A percentile compares a stretch with the other conserved stretches of the same genome.
phyloP scores from a whole-genome alignment of 495 filamentous ascomycete genomes.

The Penicillium herquei region DNA sequence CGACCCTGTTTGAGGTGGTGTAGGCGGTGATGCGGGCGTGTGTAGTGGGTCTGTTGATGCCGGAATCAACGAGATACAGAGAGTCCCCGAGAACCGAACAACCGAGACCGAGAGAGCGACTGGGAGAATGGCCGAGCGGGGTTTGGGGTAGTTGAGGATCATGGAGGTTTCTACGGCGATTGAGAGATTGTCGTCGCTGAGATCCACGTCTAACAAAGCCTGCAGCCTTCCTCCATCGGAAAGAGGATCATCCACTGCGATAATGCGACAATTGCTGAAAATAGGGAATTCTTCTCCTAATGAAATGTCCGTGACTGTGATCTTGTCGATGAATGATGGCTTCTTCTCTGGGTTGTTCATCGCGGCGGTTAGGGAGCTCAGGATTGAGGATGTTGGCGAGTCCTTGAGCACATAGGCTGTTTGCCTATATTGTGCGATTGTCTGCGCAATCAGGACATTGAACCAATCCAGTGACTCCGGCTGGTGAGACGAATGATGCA shows the following conservation, averaged over 20 bases:
- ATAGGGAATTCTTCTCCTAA: slow-evolving; percentile 97
- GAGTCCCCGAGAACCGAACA: slow-evolving; percentile 88
- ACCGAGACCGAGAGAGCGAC: slow-evolving; percentile 89
- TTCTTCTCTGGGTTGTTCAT: slow-evolving; percentile 78
- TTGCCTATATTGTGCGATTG: slow-evolving; percentile 89
- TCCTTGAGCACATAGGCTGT: slow-evolving; percentile 84
- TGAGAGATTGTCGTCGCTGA: slow-evolving; percentile 88
- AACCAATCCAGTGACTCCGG: slow-evolving; percentile 99
- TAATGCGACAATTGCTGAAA: slow-evolving; percentile 96
- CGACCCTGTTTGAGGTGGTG: slow-evolving; percentile 22
- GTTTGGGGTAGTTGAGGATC: slow-evolving; percentile 89
- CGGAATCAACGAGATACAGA: slow-evolving; percentile 90
- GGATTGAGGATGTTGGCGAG: slow-evolving; percentile 64
- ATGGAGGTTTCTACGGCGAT: slow-evolving; percentile 92
- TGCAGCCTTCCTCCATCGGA: slow-evolving; percentile 69
- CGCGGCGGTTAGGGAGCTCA: slow-evolving; percentile 85
- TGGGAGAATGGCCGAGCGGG: slow-evolving; percentile 83
- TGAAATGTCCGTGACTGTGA: slow-evolving; percentile 87
- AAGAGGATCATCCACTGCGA: slow-evolving; percentile 55
- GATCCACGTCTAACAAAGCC: slow-evolving; percentile 92
- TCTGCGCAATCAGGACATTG: slow-evolving; percentile 95
- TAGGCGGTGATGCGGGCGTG: slow-evolving; percentile 34
- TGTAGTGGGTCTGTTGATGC: slow-evolving; percentile 36
- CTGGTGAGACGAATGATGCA: slow-evolving; percentile 73
- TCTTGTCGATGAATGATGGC: slow-evolving; percentile 89